Evolutionary conservation across 2,329 filamentous ascomycete genomes (phyloP).

Genomic region (Aspergillus sergii): DNA sequence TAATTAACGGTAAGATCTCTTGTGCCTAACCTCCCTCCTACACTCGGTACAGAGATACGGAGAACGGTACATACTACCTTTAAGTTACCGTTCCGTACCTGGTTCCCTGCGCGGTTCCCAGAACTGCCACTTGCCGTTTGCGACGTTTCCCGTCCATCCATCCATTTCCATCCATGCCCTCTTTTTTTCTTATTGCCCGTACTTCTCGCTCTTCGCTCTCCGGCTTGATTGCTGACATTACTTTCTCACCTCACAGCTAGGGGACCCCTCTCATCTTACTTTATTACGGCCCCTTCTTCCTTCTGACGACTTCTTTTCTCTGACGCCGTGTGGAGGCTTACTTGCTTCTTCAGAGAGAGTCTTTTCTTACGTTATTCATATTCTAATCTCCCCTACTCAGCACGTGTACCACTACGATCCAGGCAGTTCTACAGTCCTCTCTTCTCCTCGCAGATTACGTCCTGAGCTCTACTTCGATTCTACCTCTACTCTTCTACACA

Average conservation of each 20-base stretch:
- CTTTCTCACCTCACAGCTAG: neutral
- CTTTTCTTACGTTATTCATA: conserved; percentile 4
- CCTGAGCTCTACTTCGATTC: neutral
- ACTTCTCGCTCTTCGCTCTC: neutral
- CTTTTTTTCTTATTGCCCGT: neutral
- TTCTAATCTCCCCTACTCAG: conserved; percentile 2
- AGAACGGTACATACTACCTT: neutral
- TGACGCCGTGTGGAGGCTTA: conserved; percentile 1
- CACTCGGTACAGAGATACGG: neutral
- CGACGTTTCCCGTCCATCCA: neutral
- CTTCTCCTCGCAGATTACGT: conserved; percentile 9
- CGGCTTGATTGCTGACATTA: conserved; percentile 3
- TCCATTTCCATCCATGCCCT: neutral
- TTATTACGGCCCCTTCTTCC: neutral
- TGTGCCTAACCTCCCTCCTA: neutral
- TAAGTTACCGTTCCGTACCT: neutral
- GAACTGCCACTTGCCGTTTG: conserved; percentile 3
- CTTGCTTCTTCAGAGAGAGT: neutral
- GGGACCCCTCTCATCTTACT: neutral
- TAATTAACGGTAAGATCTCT: neutral
- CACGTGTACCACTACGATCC: conserved; percentile 7
- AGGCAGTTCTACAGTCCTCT: neutral
- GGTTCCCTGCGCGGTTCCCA: neutral
- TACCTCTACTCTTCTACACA: conserved; percentile 6
- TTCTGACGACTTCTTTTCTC: conserved; percentile 3